Conservation (phyloP, 2,329 filamentous ascomycete genomes). For the Stagonosporopsis cucurbitacearum region DNA sequence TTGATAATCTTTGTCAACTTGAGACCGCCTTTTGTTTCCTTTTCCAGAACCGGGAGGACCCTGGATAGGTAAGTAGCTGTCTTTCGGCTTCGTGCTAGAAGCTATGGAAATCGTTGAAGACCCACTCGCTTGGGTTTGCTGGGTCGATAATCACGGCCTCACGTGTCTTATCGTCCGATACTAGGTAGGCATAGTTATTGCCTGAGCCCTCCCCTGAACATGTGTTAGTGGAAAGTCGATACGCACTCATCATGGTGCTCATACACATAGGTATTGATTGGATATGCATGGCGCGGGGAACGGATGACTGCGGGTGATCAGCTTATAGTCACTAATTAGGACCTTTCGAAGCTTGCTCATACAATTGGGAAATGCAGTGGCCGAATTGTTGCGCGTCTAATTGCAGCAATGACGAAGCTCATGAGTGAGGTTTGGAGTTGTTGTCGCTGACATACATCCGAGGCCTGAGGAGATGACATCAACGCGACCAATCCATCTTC, state of each 20-base stretch:
- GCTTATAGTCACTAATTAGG: not conserved
- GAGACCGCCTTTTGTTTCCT: constrained; percentile 76
- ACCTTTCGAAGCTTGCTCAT: constrained; percentile 20
- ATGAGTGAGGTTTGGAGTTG: constrained; percentile 34
- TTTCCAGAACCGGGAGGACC: constrained; percentile 70
- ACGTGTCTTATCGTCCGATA: constrained; percentile 58
- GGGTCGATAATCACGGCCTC: constrained; percentile 74
- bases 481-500: not conserved
- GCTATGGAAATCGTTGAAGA: not conserved
- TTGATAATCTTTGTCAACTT: constrained; percentile 91
- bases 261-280: constrained; percentile 89
- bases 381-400: constrained; percentile 35
- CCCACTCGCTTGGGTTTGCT: constrained; percentile 78
- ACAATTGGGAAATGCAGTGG: constrained; percentile 27
- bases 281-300: constrained; percentile 75
- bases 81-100: not conserved
- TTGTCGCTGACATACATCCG: constrained; percentile 58
- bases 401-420: constrained; percentile 39
- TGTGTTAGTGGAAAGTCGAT: not conserved
- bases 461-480: constrained; percentile 42
- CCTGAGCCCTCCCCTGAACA: constrained; percentile 73
- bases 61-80: constrained; percentile 46
- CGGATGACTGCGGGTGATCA: constrained; percentile 38
- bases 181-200: constrained; percentile 82
- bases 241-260: constrained; percentile 27